Conservation (phyloP, 441 rosid genomes). For the Melastoma candidum region DNA sequence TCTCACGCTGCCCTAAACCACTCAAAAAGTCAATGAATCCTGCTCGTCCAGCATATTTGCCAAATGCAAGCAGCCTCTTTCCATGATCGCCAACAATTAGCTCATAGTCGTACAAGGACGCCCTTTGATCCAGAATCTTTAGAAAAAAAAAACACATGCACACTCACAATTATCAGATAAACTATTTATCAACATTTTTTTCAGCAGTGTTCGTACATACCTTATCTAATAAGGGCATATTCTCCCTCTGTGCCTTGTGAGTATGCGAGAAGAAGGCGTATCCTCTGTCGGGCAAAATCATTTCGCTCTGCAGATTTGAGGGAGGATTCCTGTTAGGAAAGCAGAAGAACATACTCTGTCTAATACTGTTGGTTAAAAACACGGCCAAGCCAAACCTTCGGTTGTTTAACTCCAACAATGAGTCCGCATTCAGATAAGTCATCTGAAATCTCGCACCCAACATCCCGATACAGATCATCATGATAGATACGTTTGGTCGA, state of each 20-base stretch:
- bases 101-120: constrained; percentile 79
- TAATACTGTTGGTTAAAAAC: neutral
- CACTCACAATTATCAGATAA: constrained; percentile 1
- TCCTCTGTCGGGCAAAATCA: constrained; percentile 80
- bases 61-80: constrained; percentile 71
- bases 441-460: constrained; percentile 55
- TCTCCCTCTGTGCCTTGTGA: constrained; percentile 88
- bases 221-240: constrained; percentile 88
- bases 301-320: constrained; percentile 41
- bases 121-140: constrained; percentile 64
- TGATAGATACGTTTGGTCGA: constrained; percentile 63
- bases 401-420: constrained; percentile 71
- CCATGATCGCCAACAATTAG: constrained; percentile 74
- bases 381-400: constrained; percentile 35
- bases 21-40: constrained; percentile 74
- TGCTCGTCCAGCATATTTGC: constrained; percentile 93
- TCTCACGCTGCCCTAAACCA: constrained; percentile 78
- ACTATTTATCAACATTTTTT: neutral
- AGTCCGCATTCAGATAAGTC: constrained; percentile 67
- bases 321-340: neutral
- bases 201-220: constrained; percentile 20
- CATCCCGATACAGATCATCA: constrained; percentile 51
- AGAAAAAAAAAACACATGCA: neutral
- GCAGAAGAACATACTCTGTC: neutral
- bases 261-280: constrained; percentile 95